These are phyloP conservation scores for Schoenoplectus tabernaemontani DNA, from an alignment of 202 grass and related monocot species.

Conservation along the genomic window DNA sequence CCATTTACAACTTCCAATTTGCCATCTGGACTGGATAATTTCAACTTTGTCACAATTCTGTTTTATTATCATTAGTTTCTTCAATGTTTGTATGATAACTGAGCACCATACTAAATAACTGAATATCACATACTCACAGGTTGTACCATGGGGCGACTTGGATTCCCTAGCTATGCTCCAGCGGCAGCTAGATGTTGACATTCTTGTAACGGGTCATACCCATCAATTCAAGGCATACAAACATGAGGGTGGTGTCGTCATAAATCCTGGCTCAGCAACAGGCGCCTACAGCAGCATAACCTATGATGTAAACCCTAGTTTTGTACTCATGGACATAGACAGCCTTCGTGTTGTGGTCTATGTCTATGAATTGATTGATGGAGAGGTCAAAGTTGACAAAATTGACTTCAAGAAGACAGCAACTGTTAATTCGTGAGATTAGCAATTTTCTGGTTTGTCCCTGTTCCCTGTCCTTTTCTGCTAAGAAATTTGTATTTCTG, in stretches of 20 bases:
- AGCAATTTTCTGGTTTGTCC: not conserved
- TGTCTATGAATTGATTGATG: conserved; percentile 89
- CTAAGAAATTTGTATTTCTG: not conserved
- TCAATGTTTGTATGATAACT: not conserved
- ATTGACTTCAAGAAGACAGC: conserved; percentile 96
- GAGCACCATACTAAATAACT: not conserved
- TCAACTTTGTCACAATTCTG: not conserved
- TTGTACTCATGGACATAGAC: conserved; percentile 96
- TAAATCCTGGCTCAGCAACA: conserved; percentile 87
- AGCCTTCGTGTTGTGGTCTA: conserved; percentile 90
- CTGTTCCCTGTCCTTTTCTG: not conserved
- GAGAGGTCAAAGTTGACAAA: conserved; percentile 96
- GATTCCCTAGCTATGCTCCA: conserved; percentile 96
- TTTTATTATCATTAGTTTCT: not conserved
- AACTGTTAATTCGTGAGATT: conserved; percentile 34
- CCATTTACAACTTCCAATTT: not conserved
- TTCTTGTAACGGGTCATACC: conserved; percentile 93
- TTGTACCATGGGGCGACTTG: conserved; percentile 87
- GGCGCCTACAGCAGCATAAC: conserved; percentile 89
- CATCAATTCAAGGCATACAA: conserved; percentile 98
- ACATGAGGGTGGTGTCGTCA: conserved; percentile 86
- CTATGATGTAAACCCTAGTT: conserved; percentile 90
- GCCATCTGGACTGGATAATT: not conserved
- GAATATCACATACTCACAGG: conserved; percentile 38
- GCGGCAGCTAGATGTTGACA: conserved; percentile 89